Evolutionary conservation across 2,329 filamentous ascomycete species (phyloP).

Genomic region (Phoma sp.): DNA sequence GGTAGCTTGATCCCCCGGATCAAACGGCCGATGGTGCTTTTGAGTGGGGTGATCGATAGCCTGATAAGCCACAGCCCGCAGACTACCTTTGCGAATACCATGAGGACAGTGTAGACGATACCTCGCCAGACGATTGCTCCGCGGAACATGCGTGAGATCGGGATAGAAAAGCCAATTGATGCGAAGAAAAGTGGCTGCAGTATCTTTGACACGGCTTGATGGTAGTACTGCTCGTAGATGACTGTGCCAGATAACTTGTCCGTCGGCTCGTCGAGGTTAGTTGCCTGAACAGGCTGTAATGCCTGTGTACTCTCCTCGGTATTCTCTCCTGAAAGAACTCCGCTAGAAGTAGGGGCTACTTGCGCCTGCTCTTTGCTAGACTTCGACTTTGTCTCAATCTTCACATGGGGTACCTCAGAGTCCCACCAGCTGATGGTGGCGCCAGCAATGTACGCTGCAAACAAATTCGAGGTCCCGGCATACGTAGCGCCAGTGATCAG

Average conservation of each 20-base stretch:
- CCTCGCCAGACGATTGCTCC: conserved; percentile 73
- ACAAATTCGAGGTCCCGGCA: conserved; percentile 67
- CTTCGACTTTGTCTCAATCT: neutral
- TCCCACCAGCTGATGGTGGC: conserved; percentile 67
- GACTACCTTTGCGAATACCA: conserved; percentile 61
- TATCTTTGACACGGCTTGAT: conserved; percentile 56
- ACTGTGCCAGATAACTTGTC: conserved; percentile 26
- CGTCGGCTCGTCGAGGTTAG: neutral
- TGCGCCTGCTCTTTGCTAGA: neutral
- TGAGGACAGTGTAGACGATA: conserved; percentile 73
- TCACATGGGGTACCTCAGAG: conserved; percentile 41
- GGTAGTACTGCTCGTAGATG: conserved; percentile 58
- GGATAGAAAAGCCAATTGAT: conserved; percentile 78
- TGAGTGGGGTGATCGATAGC: conserved; percentile 32
- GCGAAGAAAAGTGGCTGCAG: conserved; percentile 78
- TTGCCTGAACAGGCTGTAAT: neutral
- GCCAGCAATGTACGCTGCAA: conserved; percentile 67
- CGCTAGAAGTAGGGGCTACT: too few species aligned
- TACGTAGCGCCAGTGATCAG: conserved; percentile 61
- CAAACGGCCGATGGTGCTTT: conserved; percentile 6
- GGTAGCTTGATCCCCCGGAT: conserved; percentile 25
- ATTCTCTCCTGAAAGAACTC: neutral
- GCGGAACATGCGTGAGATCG: conserved; percentile 72
- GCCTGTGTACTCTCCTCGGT: neutral
- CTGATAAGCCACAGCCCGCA: conserved; percentile 52